phyloP scores from a whole-genome alignment of 352 stramenopile species.

The Pythium sukuiense region DNA sequence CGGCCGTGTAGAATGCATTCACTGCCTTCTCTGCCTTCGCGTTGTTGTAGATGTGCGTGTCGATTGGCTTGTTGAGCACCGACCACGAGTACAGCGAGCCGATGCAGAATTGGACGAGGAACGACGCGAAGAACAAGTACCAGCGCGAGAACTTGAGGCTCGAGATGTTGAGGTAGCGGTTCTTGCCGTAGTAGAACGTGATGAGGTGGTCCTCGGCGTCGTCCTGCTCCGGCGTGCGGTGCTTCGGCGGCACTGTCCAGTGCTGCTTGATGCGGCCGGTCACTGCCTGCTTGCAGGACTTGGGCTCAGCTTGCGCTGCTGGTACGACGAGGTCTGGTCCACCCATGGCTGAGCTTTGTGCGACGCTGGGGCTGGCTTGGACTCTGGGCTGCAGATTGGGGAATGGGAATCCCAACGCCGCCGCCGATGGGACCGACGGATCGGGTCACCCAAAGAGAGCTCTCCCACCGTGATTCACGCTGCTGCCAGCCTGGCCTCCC shows the following conservation, averaged over 20 bases:
- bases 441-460: too few relatives aligned
- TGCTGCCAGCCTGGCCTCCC: not conserved
- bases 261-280: slow-evolving; percentile 19
- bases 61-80: slow-evolving; percentile 67
- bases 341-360: not conserved
- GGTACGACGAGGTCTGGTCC: not conserved
- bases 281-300: slow-evolving; percentile 19
- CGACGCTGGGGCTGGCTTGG: not conserved
- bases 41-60: slow-evolving; percentile 52
- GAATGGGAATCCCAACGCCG: slow-evolving; percentile 18
- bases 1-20: slow-evolving; percentile 70
- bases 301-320: not conserved
- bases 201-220: slow-evolving; percentile 37
- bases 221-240: slow-evolving; percentile 34
- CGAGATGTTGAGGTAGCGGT: slow-evolving; percentile 31
- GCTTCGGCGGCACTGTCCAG: slow-evolving; percentile 32
- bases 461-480: too few relatives aligned
- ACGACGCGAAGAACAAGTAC: slow-evolving; percentile 65
- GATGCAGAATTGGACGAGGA: slow-evolving; percentile 66
- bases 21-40: slow-evolving; percentile 47
- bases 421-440: too few relatives aligned
- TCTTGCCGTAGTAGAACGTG: slow-evolving; percentile 34
- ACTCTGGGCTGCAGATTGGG: slow-evolving; percentile 5
- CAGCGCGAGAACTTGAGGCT: slow-evolving; percentile 54
- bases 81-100: slow-evolving; percentile 75